Evolutionary conservation across 2,329 filamentous ascomycete species (phyloP).

Genomic region (Aureobasidium sp.): DNA sequence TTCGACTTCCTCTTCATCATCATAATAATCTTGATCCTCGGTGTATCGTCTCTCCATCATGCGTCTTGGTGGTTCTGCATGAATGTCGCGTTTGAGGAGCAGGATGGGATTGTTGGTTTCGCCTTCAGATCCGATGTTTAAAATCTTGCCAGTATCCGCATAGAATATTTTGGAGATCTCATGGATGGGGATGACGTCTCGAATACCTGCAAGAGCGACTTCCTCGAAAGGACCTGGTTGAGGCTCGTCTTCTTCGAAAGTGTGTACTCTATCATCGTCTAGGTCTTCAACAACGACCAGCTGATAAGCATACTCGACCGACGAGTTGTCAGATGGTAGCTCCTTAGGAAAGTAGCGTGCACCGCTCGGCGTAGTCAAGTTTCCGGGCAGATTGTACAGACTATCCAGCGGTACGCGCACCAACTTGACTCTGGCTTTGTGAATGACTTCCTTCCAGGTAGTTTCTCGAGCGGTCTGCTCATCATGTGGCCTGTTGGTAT

Average conservation of each 20-base stretch:
- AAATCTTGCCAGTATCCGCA: slow-evolving; percentile 78
- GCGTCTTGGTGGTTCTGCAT: slow-evolving; percentile 52
- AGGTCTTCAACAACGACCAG: slow-evolving; percentile 77
- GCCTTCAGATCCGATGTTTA: slow-evolving; percentile 67
- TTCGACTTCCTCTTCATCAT: slow-evolving; percentile 26
- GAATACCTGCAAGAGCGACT: slow-evolving; percentile 52
- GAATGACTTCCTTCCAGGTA: slow-evolving; percentile 93
- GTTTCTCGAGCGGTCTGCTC: slow-evolving; percentile 54
- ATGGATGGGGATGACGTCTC: slow-evolving; percentile 60
- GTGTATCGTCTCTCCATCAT: slow-evolving; percentile 38
- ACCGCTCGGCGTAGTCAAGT: slow-evolving; percentile 4
- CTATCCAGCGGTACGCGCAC: slow-evolving; percentile 57
- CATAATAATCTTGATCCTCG: slow-evolving; percentile 30
- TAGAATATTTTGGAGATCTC: slow-evolving; percentile 89
- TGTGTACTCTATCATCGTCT: slow-evolving; percentile 61
- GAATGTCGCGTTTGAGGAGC: slow-evolving; percentile 62
- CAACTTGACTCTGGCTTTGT: slow-evolving; percentile 81
- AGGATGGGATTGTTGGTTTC: slow-evolving; percentile 66
- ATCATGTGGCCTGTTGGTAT: slow-evolving; percentile 51
- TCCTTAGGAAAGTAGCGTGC: slow-evolving; percentile 16
- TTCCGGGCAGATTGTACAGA: slow-evolving; percentile 37
- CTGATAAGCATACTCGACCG: slow-evolving; percentile 68
- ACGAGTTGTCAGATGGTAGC: slow-evolving; percentile 35
- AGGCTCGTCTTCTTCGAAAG: slow-evolving; percentile 51
- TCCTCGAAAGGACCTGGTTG: slow-evolving; percentile 53